Evolutionary conservation across 306 rosid genomes (phyloP).

Genomic region (Casuarina equisetifolia): DNA sequence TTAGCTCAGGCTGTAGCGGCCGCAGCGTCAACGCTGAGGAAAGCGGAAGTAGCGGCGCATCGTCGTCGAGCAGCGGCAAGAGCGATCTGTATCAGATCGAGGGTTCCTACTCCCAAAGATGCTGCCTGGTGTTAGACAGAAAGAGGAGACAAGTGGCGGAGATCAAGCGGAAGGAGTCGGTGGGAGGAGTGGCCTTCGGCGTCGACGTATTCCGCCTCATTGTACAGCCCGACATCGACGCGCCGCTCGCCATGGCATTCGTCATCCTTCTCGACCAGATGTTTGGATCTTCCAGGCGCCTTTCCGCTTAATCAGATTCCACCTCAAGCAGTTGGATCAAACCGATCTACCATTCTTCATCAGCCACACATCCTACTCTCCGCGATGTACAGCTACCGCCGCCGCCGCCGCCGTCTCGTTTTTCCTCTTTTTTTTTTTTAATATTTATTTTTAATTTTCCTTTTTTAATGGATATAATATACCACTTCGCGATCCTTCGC

Average conservation of each 20-base stretch:
- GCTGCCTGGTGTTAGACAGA: constrained; percentile 51
- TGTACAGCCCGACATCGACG: constrained; percentile 53
- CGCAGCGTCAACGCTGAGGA: neutral
- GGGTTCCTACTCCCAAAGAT: constrained; percentile 62
- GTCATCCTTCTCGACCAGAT: constrained; percentile 66
- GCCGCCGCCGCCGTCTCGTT: neutral
- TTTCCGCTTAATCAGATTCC: neutral
- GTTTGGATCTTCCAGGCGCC: constrained; percentile 46
- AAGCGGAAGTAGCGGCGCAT: neutral
- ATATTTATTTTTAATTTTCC: neutral
- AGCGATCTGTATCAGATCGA: constrained; percentile 48
- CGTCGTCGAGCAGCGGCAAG: neutral
- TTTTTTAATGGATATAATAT: neutral
- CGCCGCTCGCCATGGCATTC: constrained; percentile 65
- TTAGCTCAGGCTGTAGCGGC: constrained; percentile 17
- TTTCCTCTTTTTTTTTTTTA: neutral
- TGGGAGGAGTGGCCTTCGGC: constrained; percentile 57
- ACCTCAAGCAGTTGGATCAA: neutral
- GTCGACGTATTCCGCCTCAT: constrained; percentile 66
- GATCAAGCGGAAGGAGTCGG: constrained; percentile 62
- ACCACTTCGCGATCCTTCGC: neutral
- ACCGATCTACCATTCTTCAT: neutral
- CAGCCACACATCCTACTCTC: too few relatives aligned
- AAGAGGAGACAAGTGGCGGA: constrained; percentile 61
- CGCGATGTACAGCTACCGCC: too few relatives aligned